Evolutionary conservation across 2,329 filamentous ascomycete species (phyloP), one percentile per base, ranked within the genome.

Genomic region (Exophiala phaeomuriformis): DNA sequence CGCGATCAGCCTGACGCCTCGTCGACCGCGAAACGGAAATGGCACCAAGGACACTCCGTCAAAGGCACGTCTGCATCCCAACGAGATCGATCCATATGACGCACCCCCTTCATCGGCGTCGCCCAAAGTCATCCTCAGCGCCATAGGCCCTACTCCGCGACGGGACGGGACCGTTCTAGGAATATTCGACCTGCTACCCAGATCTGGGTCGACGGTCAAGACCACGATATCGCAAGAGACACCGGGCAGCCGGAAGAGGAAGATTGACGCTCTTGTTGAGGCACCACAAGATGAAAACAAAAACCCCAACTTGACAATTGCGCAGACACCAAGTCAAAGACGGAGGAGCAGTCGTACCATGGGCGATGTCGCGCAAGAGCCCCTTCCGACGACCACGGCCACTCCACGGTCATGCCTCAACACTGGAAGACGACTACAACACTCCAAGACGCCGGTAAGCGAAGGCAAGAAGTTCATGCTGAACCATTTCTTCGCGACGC

Each of bases 121-220:
- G 9, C 66, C 68, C 9, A 64, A 67, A 5, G 41, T 48, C 12
- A 27, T 55, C 12, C 58, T 74, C 1, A 69, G 71, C 42, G 58
- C 67, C 5, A 72, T 76, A 47, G 74, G 73, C 3, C 74, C 74
- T 8, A 76, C 74, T 2, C 74, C 74, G 1, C 72, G 76, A 53
- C 70, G 74, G 36, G 72, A 76, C 62, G 74, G 74, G 6, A 75
- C 70, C 42, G 68, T 73, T 0, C 59, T 77, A 2, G 74, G 74
- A 0, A 64, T 77, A 2, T 76, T 77, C 48, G 74, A 76, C 52
- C 64, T 75, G 41, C 65, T 77, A 3, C 72, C 72, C 3, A 67
- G 69, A 19, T 71, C 71, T 0, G 69, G 68, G 1, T 61, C 61
- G 5, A 19, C 19, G 19, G 64, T 66, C 2, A 71, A 66, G 49